Evolutionary conservation across 2,329 filamentous ascomycete genomes (phyloP), one percentile per base, ranked within the genome.

Genomic region (Stemphylium beticola): DNA sequence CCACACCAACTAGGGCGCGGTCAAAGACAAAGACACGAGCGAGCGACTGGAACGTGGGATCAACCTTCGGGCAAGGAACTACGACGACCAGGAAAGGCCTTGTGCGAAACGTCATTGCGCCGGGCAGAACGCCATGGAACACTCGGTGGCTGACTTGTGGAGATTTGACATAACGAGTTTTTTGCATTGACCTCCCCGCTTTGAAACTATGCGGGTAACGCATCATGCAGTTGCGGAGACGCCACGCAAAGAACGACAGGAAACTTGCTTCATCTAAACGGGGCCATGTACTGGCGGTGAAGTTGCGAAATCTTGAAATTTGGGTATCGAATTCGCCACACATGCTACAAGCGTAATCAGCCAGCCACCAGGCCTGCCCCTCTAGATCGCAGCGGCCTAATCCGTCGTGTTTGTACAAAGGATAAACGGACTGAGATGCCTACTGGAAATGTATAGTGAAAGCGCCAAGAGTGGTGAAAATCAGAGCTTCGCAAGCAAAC

Each of bases 391-490:
- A 24, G 33, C 12, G 29, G 37, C 34, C 42, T 31, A 34, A 43
- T 44, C 39, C 46, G 38, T 55, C 33, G 45, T 66, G 57, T 49
- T 58, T 54, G 41, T 65, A 65, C 60, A 63, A 53, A 39, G 56
- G 55, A 40, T 54, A 33, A 55, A 50, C 39, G 32, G 33, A 34
- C 18, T 37, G 5, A 39, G 38, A 58, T 58, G 29, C 43, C 36
- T 37, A 52, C 20, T 32, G 40, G 11, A 39, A 48, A 12, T 42
- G 32, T 38, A 38, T n/a, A 24, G 24, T 31, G 44, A 43, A 42
- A 49, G 42, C 40, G 46, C 44, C 36, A 34, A 43, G 46, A 42
- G n/a, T 14, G 11, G 37, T n/a, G 31, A 49, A 49, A 17, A 43
- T 36, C 29, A 37, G 17, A n/a, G 31, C 37, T 37, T 38, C n/a